Percentiles rank a stretch among this genome's conserved stretches.
Evolutionary conservation across 371 early-diverging fungal species (phyloP).

Genomic region (Circinella umbellata): DNA sequence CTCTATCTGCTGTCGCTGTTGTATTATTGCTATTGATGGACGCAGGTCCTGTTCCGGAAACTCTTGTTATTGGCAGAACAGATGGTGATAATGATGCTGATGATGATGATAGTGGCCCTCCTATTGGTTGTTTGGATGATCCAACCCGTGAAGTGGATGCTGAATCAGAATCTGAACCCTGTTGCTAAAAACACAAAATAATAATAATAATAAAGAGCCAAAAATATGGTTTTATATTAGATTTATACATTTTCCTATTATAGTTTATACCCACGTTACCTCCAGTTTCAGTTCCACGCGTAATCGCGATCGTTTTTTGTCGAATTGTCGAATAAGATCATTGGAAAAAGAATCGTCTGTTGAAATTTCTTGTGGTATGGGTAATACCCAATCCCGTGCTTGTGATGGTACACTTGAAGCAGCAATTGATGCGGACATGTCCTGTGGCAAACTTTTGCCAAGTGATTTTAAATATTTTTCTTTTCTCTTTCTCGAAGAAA

Average conservation of each 20-base stretch:
- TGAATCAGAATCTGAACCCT: conserved; percentile 4
- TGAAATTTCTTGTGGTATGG: conserved; percentile 17
- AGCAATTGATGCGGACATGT: conserved; percentile 21
- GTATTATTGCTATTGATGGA: neutral
- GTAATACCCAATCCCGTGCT: conserved; percentile 20
- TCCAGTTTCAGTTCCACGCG: conserved; percentile 39
- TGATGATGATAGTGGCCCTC: neutral
- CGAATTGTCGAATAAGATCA: conserved; percentile 47
- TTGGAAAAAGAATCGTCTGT: conserved; percentile 35
- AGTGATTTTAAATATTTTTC: too few species aligned
- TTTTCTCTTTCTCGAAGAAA: neutral
- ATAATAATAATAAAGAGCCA: neutral
- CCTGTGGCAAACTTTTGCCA: too few species aligned
- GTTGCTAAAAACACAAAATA: neutral
- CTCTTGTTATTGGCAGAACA: neutral
- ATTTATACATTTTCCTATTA: conserved; percentile 19
- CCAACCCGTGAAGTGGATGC: conserved; percentile 2
- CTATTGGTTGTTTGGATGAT: conserved; percentile 3
- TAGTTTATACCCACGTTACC: conserved; percentile 28
- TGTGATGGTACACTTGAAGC: conserved; percentile 15
- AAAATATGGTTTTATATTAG: conserved; percentile 1
- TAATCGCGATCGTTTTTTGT: conserved; percentile 36
- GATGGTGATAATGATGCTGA: neutral
- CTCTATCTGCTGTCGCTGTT: neutral
- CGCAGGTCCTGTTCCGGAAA: neutral